phyloP scores from a whole-genome alignment of 805 yeast genomes.

The Candida tallmaniae region DNA sequence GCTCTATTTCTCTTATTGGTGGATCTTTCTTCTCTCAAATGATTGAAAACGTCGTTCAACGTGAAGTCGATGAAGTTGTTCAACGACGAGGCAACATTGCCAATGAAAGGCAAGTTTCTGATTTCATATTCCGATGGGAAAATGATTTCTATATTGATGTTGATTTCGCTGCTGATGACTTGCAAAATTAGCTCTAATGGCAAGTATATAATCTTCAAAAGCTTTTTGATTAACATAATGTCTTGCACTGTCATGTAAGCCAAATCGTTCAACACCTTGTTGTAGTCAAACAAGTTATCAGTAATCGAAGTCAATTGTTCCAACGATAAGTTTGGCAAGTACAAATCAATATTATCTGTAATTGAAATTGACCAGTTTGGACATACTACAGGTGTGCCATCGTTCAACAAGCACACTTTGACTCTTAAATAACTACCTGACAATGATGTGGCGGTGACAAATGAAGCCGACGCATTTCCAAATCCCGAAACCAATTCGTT shows the following conservation, averaged over 20 bases:
- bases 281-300: slow-evolving; percentile 35
- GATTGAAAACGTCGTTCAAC: slow-evolving; percentile 67
- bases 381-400: slow-evolving; percentile 81
- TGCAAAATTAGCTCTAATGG: slow-evolving; percentile 58
- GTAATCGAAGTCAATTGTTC: slow-evolving; percentile 41
- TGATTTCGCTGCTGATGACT: slow-evolving; percentile 52
- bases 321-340: slow-evolving; percentile 56
- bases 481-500: slow-evolving; percentile 17
- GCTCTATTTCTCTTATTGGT: slow-evolving; percentile 44
- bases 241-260: slow-evolving; percentile 34
- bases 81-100: slow-evolving; percentile 46
- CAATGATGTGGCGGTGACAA: slow-evolving; percentile 88
- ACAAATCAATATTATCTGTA: slow-evolving; percentile 49
- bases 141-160: slow-evolving; percentile 68
- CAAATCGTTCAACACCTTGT: slow-evolving; percentile 34
- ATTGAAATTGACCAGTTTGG: slow-evolving; percentile 58
- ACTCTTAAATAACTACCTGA: slow-evolving; percentile 74
- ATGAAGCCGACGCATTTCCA: slow-evolving; percentile 34
- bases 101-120: slow-evolving; percentile 34
- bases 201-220: slow-evolving; percentile 47
- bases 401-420: slow-evolving; percentile 67
- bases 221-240: slow-evolving; percentile 35
- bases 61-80: slow-evolving; percentile 75
- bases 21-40: slow-evolving; percentile 50
- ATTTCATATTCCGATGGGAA: slow-evolving; percentile 60